phyloP scores from a whole-genome alignment of 2,329 filamentous ascomycete species.

The Chrysoporthe deuterocubensis region DNA sequence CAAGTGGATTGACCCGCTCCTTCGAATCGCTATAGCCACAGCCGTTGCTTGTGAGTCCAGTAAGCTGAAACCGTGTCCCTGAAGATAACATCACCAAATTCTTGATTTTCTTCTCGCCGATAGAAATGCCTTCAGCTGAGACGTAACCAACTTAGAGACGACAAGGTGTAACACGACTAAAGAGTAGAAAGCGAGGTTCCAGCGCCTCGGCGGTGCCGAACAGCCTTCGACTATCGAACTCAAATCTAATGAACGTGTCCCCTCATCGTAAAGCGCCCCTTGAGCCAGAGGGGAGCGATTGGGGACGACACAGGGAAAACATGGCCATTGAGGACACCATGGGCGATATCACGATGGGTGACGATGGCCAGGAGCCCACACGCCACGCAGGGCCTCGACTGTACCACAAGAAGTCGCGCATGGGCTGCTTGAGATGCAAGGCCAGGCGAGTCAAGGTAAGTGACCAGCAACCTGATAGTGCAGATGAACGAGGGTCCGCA shows the following conservation, averaged over 20 bases:
- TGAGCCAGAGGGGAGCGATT: neutral
- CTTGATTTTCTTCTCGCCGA: no score
- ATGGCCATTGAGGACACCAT: neutral
- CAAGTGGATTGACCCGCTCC: no score
- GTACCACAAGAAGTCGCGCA: conserved; percentile 40
- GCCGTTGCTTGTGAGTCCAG: no score
- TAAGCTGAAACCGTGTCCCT: no score
- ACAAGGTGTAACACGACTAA: no score
- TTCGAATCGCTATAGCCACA: no score
- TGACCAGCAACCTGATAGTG: neutral
- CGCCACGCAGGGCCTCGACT: conserved; percentile 32
- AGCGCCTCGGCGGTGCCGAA: neutral
- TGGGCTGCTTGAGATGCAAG: conserved; percentile 38
- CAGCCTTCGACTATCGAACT: neutral
- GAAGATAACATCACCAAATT: no score
- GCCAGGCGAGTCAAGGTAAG: conserved; percentile 38
- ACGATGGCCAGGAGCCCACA: neutral
- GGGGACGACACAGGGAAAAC: neutral
- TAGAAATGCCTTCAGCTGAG: no score
- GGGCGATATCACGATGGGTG: conserved; percentile 16
- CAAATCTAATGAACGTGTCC: neutral
- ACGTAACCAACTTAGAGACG: no score
- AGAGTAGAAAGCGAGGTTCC: no score
- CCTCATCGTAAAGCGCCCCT: neutral
- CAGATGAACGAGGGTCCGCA: no score